These are phyloP conservation scores for Rhizopogon vinicolor DNA, from an alignment of 768 basidiomycete genomes.

Conservation along the genomic window DNA sequence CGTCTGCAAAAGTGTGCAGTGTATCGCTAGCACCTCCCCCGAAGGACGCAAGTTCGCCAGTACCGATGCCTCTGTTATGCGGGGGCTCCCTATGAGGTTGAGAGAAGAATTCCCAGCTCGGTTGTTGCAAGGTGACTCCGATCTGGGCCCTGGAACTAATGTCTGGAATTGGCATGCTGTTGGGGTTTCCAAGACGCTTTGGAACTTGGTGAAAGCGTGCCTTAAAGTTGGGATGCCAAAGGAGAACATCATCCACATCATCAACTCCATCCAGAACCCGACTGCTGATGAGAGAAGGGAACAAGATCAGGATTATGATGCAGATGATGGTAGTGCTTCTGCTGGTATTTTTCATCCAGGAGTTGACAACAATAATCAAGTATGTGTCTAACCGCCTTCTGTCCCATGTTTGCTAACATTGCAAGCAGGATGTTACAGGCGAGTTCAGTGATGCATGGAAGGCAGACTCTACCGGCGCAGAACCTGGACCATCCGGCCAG, in stretches of 20 bases:
- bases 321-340: conserved; percentile 29
- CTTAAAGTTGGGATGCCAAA: conserved; percentile 56
- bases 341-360: conserved; percentile 19
- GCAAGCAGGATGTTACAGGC: conserved; percentile 38
- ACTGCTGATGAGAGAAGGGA: conserved; percentile 30
- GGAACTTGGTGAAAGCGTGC: conserved; percentile 67
- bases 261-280: conserved; percentile 50
- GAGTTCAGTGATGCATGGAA: conserved; percentile 62
- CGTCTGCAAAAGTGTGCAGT: conserved; percentile 50
- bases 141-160: conserved; percentile 52
- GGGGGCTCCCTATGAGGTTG: conserved; percentile 61
- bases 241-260: conserved; percentile 55
- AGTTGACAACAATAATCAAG: conserved; percentile 20
- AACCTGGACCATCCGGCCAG: conserved; percentile 17
- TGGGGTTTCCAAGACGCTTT: conserved; percentile 65
- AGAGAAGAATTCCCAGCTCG: conserved; percentile 72
- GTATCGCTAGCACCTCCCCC: conserved; percentile 35
- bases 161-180: conserved; percentile 78
- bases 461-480: conserved; percentile 44
- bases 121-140: conserved; percentile 50
- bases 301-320: conserved; percentile 29
- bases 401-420: conserved; percentile 6
- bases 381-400: conserved; percentile 7
- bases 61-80: conserved; percentile 68
- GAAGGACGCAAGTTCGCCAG: conserved; percentile 68